A percentile compares a stretch with the other conserved stretches of the same genome.
Evolutionary conservation across 1,139 yeast genomes (phyloP).

Genomic region (Zygoascus meyerae): DNA sequence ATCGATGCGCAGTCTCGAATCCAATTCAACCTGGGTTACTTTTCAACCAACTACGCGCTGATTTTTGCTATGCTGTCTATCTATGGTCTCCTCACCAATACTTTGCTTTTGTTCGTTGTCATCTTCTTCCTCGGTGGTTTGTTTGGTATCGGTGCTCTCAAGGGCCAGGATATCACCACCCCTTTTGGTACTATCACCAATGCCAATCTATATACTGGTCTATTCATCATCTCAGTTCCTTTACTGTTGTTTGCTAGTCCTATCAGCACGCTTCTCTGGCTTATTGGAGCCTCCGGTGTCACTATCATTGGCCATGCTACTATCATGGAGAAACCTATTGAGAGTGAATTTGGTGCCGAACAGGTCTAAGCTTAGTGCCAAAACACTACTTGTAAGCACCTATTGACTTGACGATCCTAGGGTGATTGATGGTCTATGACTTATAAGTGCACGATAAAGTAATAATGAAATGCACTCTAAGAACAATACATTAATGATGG

Average conservation of each 20-base stretch:
- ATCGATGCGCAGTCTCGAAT: conserved; percentile 88
- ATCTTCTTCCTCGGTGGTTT: conserved; percentile 53
- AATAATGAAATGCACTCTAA: background rate
- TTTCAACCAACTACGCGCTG: conserved; percentile 77
- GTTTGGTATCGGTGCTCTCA: conserved; percentile 67
- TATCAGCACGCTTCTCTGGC: conserved; percentile 89
- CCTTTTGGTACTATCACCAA: conserved; percentile 47
- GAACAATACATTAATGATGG: background rate
- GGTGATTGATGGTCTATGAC: background rate
- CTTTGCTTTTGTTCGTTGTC: conserved; percentile 76
- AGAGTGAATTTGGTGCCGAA: conserved; percentile 93
- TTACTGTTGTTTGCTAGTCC: conserved; percentile 92
- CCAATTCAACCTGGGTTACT: conserved; percentile 77
- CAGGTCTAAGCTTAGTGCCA: conserved; percentile 93
- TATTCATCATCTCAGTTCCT: conserved; percentile 65
- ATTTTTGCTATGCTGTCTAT: conserved; percentile 64
- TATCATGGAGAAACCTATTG: conserved; percentile 95
- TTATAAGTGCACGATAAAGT: background rate
- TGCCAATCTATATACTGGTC: conserved; percentile 83
- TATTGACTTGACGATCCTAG: no score
- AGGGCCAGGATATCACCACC: conserved; percentile 71
- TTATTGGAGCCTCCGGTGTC: conserved; percentile 90
- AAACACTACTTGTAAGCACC: background rate
- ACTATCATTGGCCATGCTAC: conserved; percentile 87
- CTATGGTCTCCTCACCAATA: conserved; percentile 75